Percentiles rank a stretch among this genome's conserved stretches.
Conservation (phyloP, 108 stramenopile species). For the Stephanodiscus minutulus region DNA sequence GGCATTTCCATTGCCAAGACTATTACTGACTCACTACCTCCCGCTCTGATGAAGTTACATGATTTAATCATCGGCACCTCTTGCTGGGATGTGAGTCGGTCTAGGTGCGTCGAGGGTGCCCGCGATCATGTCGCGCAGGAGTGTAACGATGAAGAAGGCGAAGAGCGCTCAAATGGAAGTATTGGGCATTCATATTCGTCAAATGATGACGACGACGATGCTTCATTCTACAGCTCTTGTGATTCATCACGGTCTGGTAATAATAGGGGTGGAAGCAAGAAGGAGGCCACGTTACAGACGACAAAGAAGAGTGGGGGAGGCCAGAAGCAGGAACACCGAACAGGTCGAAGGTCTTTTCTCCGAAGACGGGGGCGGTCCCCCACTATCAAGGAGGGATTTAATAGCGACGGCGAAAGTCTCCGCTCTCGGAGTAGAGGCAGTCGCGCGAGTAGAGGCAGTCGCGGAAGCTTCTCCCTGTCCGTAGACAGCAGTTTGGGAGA, state of each 20-base stretch:
- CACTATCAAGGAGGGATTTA: background rate
- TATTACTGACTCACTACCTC: background rate
- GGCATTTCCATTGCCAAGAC: background rate
- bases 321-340: background rate
- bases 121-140: background rate
- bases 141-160: background rate
- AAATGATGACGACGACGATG: background rate
- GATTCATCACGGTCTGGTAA: background rate
- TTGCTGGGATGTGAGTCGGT: background rate
- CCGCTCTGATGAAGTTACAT: background rate
- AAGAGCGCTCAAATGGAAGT: background rate
- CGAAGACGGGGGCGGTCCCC: constrained; percentile 1
- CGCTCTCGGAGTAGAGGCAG: background rate
- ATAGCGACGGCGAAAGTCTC: constrained; percentile 7
- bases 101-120: background rate
- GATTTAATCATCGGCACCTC: background rate
- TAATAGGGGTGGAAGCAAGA: background rate
- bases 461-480: background rate
- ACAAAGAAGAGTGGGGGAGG: background rate
- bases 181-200: background rate
- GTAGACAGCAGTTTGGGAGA: background rate
- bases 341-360: background rate
- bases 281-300: background rate
- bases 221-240: background rate
- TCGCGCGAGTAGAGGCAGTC: background rate